Base-by-base conservation (phyloP, 1,139 yeast genomes). In the Pneumocystis sp. region DNA sequence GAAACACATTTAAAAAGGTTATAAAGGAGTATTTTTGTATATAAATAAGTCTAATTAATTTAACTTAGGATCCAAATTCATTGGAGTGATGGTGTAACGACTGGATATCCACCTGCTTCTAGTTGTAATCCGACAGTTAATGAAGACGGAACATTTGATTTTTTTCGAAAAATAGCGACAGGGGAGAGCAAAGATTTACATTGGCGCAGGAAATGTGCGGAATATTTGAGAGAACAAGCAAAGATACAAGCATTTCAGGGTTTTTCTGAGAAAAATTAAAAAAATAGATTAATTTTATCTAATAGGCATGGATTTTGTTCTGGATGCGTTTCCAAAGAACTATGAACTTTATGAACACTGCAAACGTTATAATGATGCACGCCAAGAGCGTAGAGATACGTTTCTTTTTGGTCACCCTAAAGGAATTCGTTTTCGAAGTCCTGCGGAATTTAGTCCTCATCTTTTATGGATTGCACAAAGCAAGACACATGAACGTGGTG, bases 351-450 rank as follows among this genome's bases (percentile, higher is more conserved):
- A 59, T 31, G 61, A 59, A 7, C 61, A 59, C 12, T 39, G 61
- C 12, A 59, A 59, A 50, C 64, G 44, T 34, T 59, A n/a, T 21
- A 44, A 25, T 19, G 60, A 44, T n/a, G 44, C 31, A 4, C 62
- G 40, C 57, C 63, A 62, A 61, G 67, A 67, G 8, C 62, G 62
- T 65, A 64, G 34, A 64, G 66, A 17, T 69, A 67, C 60, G 29
- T 44, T 19, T 68, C 63, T 60, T 44, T 68, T 19, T 69, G 70
- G 70, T 25, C 70, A 69, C 61, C 70, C 70, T 4, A 63, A 68
- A 1, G 70, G 70, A 3, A 60, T 63, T 40, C 63, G 64, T 34
- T 68, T 64, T 63, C 65, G 69, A 29, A 65, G 69, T 1, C 50
- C 65, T 8, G 56, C 34, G 2, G 70, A 69, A 42, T 67, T 69